Evolutionary conservation across 108 stramenopile species (phyloP).

Genomic region (Fistulifera solaris): DNA sequence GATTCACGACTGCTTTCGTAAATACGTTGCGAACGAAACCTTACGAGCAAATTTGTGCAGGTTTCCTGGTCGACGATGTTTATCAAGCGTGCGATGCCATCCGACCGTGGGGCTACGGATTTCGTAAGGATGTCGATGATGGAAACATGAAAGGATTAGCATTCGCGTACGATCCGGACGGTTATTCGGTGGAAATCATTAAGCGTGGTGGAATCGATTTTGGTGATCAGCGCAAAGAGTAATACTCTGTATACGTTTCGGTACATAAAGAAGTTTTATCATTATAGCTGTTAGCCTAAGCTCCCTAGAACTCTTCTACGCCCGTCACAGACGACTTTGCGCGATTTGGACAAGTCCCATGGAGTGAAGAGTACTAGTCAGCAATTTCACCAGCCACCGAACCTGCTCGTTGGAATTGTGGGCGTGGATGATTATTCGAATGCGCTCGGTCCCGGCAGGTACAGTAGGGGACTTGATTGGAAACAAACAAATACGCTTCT

Average conservation of each 20-base stretch:
- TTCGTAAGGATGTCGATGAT: conserved; percentile 75
- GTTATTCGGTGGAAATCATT: conserved; percentile 77
- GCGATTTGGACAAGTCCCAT: not conserved
- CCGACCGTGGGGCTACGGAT: conserved; percentile 65
- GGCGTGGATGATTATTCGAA: conserved; percentile 85
- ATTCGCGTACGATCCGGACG: conserved; percentile 84
- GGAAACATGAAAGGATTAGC: conserved; percentile 85
- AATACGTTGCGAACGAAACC: too few species aligned
- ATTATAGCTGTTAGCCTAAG: too few species aligned
- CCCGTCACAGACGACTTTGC: too few species aligned
- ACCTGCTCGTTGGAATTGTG: conserved; percentile 80
- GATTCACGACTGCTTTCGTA: too few species aligned
- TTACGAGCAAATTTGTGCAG: conserved; percentile 11
- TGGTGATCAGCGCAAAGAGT: conserved; percentile 35
- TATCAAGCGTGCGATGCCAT: conserved; percentile 82
- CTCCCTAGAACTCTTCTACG: too few species aligned
- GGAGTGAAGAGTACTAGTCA: conserved; percentile 1
- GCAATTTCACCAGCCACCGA: conserved; percentile 19
- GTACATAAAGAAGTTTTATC: conserved; percentile 10
- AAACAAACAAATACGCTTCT: conserved; percentile 63
- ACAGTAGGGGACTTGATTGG: conserved; percentile 94
- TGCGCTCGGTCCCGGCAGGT: conserved; percentile 83
- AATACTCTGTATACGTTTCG: too few species aligned
- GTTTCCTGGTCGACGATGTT: conserved; percentile 93
- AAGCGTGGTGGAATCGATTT: conserved; percentile 70